phyloP scores from a whole-genome alignment of 148 eudicot species.

The Chenopodium berlandieri region DNA sequence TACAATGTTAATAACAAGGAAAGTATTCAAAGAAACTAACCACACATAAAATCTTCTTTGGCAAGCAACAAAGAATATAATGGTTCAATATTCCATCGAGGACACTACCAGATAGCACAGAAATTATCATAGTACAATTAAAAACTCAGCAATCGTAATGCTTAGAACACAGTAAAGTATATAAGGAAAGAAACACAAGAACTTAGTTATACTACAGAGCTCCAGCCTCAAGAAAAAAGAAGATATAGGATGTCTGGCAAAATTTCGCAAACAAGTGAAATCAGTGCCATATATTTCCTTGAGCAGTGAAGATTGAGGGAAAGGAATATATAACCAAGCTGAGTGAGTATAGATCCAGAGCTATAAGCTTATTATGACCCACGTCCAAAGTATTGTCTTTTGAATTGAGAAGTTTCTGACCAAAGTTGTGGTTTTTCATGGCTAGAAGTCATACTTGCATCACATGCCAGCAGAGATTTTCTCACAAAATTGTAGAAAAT shows the following conservation, averaged over 20 bases:
- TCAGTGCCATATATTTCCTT: background rate
- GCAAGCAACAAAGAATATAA: background rate
- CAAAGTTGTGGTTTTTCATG: background rate
- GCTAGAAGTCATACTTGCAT: background rate
- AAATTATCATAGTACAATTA: background rate
- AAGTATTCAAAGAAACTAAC: background rate
- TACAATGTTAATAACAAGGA: background rate
- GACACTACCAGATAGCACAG: background rate
- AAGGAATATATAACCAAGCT: background rate
- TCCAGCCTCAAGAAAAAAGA: background rate
- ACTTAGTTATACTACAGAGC: background rate
- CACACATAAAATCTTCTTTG: background rate
- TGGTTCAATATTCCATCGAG: background rate
- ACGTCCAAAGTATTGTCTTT: background rate
- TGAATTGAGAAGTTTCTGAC: background rate
- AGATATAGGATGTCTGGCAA: background rate
- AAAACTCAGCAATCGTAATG: background rate
- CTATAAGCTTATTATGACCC: background rate
- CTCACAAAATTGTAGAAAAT: background rate
- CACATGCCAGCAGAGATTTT: background rate
- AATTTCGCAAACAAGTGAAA: background rate
- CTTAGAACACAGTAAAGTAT: background rate
- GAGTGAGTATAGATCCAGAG: too few species aligned
- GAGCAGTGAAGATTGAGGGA: background rate
- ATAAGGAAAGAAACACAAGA: background rate